A percentile compares a stretch with the other conserved stretches of the same genome.
These are phyloP conservation scores for Trypanosoma platydactyli DNA, from an alignment of 208 protist genomes.

Conservation along the genomic window DNA sequence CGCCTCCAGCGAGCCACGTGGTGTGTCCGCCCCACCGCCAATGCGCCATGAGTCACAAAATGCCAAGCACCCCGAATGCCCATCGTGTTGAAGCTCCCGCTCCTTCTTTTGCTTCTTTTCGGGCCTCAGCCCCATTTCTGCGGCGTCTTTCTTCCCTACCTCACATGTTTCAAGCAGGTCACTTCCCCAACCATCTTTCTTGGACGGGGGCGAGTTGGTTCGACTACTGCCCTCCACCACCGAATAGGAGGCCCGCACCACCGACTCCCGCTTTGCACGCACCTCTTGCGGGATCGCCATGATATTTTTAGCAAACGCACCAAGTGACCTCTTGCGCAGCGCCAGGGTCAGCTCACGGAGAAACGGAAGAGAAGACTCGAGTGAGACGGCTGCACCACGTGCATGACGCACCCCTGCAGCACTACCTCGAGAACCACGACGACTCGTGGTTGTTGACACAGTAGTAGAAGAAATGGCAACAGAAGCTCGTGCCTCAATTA, in stretches of 20 bases:
- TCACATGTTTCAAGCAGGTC: no score
- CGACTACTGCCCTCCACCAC: slow-evolving; percentile 15
- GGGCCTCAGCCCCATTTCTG: no score
- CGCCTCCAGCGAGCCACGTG: no score
- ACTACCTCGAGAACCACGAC: neutral
- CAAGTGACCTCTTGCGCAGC: slow-evolving; percentile 43
- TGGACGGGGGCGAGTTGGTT: no score
- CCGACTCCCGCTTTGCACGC: slow-evolving; percentile 66
- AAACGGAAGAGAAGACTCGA: slow-evolving; percentile 33
- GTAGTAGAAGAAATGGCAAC: neutral
- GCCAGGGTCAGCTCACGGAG: slow-evolving; percentile 48
- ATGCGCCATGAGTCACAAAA: no score
- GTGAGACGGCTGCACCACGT: neutral
- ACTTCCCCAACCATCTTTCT: no score
- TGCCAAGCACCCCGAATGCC: no score
- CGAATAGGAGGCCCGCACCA: slow-evolving; percentile 43
- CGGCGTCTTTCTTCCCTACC: no score
- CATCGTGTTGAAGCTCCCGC: no score
- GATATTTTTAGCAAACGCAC: slow-evolving; percentile 46
- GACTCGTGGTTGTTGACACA: neutral
- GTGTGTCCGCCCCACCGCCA: no score
- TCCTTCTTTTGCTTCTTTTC: no score
- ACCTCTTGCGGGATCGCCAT: slow-evolving; percentile 51
- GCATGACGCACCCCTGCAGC: neutral
- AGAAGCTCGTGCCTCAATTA: neutral